phyloP scores from a whole-genome alignment of 208 protist genomes.

The Trypanosoma mega region DNA sequence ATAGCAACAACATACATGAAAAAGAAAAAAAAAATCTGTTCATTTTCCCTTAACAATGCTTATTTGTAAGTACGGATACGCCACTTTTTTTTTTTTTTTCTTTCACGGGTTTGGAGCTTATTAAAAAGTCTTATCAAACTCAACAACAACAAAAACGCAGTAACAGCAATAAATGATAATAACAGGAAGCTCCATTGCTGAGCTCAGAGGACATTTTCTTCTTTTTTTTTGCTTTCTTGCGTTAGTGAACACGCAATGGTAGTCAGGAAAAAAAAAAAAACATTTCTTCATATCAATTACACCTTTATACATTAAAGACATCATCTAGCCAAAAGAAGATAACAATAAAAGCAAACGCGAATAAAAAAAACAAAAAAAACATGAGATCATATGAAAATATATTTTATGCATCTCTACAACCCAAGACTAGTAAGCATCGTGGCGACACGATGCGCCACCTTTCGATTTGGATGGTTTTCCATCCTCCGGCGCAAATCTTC shows the following conservation, averaged over 20 bases:
- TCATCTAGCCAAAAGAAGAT: no score
- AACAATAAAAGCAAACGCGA: no score
- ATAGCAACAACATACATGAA: not conserved
- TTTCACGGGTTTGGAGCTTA: no score
- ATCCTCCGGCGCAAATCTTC: slow-evolving; percentile 20
- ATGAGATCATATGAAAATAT: not conserved
- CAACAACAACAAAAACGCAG: no score
- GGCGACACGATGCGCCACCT: slow-evolving; percentile 6
- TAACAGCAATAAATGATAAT: no score
- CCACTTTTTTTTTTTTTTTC: not conserved
- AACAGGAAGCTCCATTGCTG: no score
- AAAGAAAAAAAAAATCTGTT: not conserved
- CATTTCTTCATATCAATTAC: no score
- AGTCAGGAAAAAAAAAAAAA: no score
- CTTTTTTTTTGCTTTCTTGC: not conserved
- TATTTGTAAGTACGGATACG: not conserved
- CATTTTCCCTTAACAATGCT: not conserved
- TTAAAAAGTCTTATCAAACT: no score
- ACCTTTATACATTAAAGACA: not conserved
- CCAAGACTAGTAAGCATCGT: slow-evolving; percentile 7
- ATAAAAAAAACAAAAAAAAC: not conserved
- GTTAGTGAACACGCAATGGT: not conserved
- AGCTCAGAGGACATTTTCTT: not conserved
- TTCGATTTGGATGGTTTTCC: slow-evolving; percentile 17
- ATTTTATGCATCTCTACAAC: not conserved